Base-by-base conservation (phyloP, 179 eudicot genomes). In the Patellifolia procumbens region DNA sequence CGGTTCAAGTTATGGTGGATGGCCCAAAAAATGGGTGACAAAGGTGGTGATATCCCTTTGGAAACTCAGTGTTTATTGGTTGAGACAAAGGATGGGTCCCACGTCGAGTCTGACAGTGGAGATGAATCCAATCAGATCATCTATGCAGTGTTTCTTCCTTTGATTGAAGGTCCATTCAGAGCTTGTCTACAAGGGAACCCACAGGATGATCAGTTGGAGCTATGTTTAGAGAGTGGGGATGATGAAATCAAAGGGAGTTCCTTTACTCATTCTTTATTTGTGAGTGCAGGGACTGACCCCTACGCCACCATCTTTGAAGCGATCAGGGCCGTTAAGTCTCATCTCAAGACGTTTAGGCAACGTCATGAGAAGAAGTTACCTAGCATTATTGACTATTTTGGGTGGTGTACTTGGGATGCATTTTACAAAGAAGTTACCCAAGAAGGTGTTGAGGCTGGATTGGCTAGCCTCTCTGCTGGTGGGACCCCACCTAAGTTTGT, bases 381-480 rank as follows among this genome's bases (percentile, higher is more conserved):
- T 0, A 90, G 88, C 11, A 87, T 92, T 63, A 81, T 92, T 24
- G 98, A 94, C 76, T 92, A 82, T 70, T 94, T 94, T 43, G 98
- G 98, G 63, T 94, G 98, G 98, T 94, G 98, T 82, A 94, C 98
- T 1, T 94, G 98, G 98, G 98, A 94, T 79, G 98, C 98, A 22
- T 94, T 94, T 78, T 94, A 94, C 76, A 94, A 89, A 62, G 89
- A 94, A 34, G 98, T 94, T 45, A 87, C 93, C 75, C 97, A 92
- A 51, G 97, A 94, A 55, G 98, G 97, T 3, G 98, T 94, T 15
- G 98, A 89, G 68, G 89, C 91, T 7, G 98, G 97, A 19, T 86
- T 94, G 31, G 81, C 82, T 74, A 89, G 93, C 74, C 90, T 92
- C 22, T 66, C 79, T 0, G 73, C 85, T 0, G 90, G 96, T 69